Conservation (phyloP, 208 protist species). For the Phytomonas sp. region DNA sequence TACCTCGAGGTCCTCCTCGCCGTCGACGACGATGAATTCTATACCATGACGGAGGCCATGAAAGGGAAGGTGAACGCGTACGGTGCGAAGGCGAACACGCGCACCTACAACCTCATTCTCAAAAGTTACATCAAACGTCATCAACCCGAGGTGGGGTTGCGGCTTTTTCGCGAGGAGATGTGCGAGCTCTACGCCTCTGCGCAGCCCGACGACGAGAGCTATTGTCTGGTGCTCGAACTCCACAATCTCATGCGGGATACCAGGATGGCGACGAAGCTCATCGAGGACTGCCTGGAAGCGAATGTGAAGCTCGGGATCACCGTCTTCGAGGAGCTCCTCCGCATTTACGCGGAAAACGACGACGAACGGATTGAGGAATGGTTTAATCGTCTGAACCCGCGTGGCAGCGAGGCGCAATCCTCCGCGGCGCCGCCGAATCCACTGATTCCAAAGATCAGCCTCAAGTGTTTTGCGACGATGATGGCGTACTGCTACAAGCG, state of each 20-base stretch:
- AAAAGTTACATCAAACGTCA: slow-evolving; percentile 25
- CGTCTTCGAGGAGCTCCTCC: slow-evolving; percentile 1
- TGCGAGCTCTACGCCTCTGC: slow-evolving; percentile 30
- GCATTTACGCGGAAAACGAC: slow-evolving; percentile 27
- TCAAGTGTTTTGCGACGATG: slow-evolving; percentile 44
- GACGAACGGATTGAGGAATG: slow-evolving; percentile 36
- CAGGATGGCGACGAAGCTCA: slow-evolving; percentile 19
- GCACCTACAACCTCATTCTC: slow-evolving; percentile 70
- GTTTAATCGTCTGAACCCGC: slow-evolving; percentile 35
- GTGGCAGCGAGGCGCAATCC: not conserved
- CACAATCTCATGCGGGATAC: slow-evolving; percentile 22
- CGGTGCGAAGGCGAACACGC: slow-evolving; percentile 46
- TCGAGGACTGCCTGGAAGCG: slow-evolving; percentile 17
- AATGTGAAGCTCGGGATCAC: slow-evolving; percentile 8
- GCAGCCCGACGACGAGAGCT: slow-evolving; percentile 54
- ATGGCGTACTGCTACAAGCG: slow-evolving; percentile 55
- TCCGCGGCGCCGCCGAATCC: not conserved
- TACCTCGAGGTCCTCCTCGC: slow-evolving; percentile 70
- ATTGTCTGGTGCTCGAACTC: slow-evolving; percentile 54
- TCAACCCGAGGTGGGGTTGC: slow-evolving; percentile 16
- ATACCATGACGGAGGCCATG: not conserved
- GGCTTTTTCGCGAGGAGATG: slow-evolving; percentile 12
- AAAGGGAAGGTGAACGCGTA: slow-evolving; percentile 29
- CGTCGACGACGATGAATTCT: slow-evolving; percentile 9
- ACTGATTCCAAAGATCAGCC: slow-evolving; percentile 20